Base-by-base conservation (phyloP, 352 stramenopile genomes). In the Phytophthora aleatoria region DNA sequence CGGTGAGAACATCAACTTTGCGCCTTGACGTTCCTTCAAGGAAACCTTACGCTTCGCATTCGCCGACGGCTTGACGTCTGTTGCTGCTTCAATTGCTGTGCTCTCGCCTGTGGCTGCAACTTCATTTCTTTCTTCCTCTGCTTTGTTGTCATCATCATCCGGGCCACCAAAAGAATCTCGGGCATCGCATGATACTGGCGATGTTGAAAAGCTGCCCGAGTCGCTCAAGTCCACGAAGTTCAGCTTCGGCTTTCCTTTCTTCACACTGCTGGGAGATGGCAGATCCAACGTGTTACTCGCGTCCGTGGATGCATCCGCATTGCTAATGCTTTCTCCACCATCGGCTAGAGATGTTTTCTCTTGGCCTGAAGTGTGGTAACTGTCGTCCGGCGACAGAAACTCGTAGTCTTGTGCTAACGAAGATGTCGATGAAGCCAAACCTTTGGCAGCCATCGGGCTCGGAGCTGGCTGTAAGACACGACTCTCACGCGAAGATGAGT, bases 1-100 rank as follows among this genome's bases (percentile, higher is more conserved):
- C 1, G 75, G 77, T 1, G 75, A 84, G 35, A 81, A 81, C 8
- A 82, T 67, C 42, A 84, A 24, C 44, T 82, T 79, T n/a, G 73
- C 53, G 5, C 61, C 74, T 60, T 79, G 45, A 24, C 48, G 62
- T 11, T 51, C 68, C 48, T 69, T 73, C 35, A 71, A 45, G 0
- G 64, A 65, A 13, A 69, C 67, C 49, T 57, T 72, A 35, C 60
- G 73, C 4, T 69, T 69, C 12, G 52, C 33, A 42, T 68, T 63
- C 28, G 54, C 57, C 30, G 57, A 33, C 5, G 47, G 42, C 11
- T 64, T 53, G 6, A 44, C 44, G 3, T 65, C 56, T 2, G 59
- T 5, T 33, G 35, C 33, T 26, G 33, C 15, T 36, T 69, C 41
- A 50, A 45, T 24, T 44, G 44, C 41, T 13, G 12, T 43, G 10